Base-by-base conservation (phyloP, 345 rosid genomes). In the Passiflora organensis region DNA sequence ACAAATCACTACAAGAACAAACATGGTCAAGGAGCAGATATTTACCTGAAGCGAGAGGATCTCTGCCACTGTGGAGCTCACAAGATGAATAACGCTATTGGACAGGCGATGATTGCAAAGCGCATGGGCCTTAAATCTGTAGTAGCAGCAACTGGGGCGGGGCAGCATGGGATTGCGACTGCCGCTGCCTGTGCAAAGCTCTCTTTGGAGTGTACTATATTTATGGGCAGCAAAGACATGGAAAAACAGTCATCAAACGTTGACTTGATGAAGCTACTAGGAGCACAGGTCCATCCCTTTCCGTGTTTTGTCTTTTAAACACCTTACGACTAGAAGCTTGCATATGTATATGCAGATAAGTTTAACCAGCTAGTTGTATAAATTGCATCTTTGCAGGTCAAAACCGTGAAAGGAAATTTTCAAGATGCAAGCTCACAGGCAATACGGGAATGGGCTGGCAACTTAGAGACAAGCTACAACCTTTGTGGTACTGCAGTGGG, bases 121-220 rank as follows among this genome's bases (percentile, higher is more conserved):
- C 82, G 88, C 25, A 67, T 91, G 74, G 97, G 91, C 15, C 64
- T 78, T 47, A 75, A 19, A 47, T 57, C 16, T 34, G 71, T 91
- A 6, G 74, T 87, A 46, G 76, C 82, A 0, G 96, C 89, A 17
- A 87, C 97, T 0, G 97, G 97, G 5, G 82, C 96, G 2, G 97
- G 97, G 1, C 96, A 82, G 41, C 96, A 91, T 11, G 95, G 96
- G 0, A 76, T 91, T n/a, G 96, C 97, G 0, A 80, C 95, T 0
- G 97, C 97, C 0, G 89, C 97, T 10, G 88, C 79, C 0, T 91
- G 96, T 53, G 80, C 96, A n/a, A 85, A 79, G 72, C 85, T 85
- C 39, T 32, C 62, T 20, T 56, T 91, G 52, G 76, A 75, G 6
- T 91, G 95, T 62, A 79, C 79, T 15, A 39, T 91, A 56, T 83